Percentiles rank a stretch among this genome's conserved stretches.
These are phyloP conservation scores for Ophiostoma montium DNA, from an alignment of 2,329 filamentous ascomycete genomes.

Conservation along the genomic window DNA sequence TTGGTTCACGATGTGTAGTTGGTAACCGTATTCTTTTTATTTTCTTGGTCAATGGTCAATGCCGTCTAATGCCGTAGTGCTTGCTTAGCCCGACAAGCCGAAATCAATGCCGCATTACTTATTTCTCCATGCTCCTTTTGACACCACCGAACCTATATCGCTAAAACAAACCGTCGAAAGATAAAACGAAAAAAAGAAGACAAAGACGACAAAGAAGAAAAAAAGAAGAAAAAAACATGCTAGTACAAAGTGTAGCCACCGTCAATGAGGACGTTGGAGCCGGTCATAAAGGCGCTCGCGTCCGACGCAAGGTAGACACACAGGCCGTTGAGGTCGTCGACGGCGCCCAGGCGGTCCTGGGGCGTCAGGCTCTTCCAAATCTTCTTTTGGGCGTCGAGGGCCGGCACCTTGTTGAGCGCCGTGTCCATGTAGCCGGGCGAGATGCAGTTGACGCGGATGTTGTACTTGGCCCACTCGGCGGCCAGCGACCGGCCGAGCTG, in stretches of 20 bases:
- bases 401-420: slow-evolving; percentile 62
- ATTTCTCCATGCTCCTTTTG: neutral
- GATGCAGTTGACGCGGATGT: slow-evolving; percentile 73
- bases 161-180: neutral
- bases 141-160: neutral
- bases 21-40: too few relatives aligned
- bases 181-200: neutral
- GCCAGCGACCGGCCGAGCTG: slow-evolving; percentile 69
- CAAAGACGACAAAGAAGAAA: neutral
- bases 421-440: slow-evolving; percentile 82
- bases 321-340: slow-evolving; percentile 65
- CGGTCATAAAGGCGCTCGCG: slow-evolving; percentile 63
- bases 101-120: neutral
- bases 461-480: slow-evolving; percentile 71
- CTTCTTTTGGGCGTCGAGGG: slow-evolving; percentile 67
- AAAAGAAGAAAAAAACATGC: neutral
- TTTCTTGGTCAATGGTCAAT: too few relatives aligned
- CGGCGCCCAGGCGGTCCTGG: slow-evolving; percentile 55
- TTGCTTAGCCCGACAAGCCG: too few relatives aligned
- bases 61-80: too few relatives aligned
- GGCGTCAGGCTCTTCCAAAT: slow-evolving; percentile 65
- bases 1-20: too few relatives aligned
- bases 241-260: slow-evolving; percentile 47
- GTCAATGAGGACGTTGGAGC: slow-evolving; percentile 57
- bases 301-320: slow-evolving; percentile 65